A percentile compares a stretch with the other conserved stretches of the same genome.
phyloP scores from a whole-genome alignment of 129 eudicot genomes.

The Gnaphalium uliginosum region DNA sequence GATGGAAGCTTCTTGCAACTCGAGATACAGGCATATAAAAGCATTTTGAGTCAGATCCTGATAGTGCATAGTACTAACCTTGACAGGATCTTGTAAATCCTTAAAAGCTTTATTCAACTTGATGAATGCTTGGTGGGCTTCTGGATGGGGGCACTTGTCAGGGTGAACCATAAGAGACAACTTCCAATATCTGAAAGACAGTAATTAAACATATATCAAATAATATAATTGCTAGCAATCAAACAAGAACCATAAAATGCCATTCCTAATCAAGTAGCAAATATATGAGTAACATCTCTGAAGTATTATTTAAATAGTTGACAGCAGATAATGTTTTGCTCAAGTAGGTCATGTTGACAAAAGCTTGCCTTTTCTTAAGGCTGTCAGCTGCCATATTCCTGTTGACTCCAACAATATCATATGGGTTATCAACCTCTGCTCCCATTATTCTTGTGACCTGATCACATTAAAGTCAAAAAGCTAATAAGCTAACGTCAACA shows the following conservation, averaged over 20 bases:
- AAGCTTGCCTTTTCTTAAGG: constrained; percentile 84
- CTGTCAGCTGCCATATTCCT: constrained; percentile 76
- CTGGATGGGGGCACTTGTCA: constrained; percentile 96
- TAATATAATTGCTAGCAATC: background rate
- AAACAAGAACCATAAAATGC: background rate
- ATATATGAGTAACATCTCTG: background rate
- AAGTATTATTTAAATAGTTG: background rate
- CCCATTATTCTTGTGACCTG: constrained; percentile 90
- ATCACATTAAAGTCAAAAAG: constrained; percentile 23
- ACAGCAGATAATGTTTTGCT: background rate
- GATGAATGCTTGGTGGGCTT: constrained; percentile 92
- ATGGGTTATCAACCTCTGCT: constrained; percentile 73
- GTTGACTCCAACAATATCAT: constrained; percentile 87
- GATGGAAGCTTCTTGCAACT: background rate
- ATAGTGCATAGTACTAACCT: constrained; percentile 46
- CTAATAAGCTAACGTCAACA: constrained; percentile 17
- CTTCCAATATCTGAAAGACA: constrained; percentile 83
- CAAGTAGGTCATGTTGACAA: background rate
- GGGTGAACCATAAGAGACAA: constrained; percentile 98
- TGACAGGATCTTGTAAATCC: constrained; percentile 90
- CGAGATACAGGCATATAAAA: constrained; percentile 4
- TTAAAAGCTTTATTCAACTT: constrained; percentile 91
- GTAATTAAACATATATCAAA: background rate
- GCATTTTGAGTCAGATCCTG: background rate
- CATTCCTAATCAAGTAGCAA: constrained; percentile 5